Evolutionary conservation across 2,329 filamentous ascomycete species (phyloP).

Genomic region (Cordyceps javanica): DNA sequence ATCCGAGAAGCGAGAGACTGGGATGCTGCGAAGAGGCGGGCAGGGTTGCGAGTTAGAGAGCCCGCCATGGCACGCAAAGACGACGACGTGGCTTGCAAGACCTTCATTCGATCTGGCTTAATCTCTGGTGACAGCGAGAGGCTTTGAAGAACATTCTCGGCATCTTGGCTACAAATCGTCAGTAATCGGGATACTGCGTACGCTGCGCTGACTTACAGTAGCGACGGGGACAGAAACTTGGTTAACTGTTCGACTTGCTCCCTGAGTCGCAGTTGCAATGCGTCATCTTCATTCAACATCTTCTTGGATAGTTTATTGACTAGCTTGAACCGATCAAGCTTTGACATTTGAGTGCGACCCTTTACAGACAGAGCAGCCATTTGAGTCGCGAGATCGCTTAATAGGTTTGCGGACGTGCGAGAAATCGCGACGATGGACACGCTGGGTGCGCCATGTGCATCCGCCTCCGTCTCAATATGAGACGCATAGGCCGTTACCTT

Average conservation of each 20-base stretch:
- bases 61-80: not conserved
- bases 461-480: not conserved
- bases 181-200: not conserved
- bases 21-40: not conserved
- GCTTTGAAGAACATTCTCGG: not conserved
- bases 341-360: not conserved
- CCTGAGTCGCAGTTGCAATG: not conserved
- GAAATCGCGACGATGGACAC: not conserved
- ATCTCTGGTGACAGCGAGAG: not conserved
- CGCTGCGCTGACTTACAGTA: not conserved
- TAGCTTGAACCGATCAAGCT: not conserved
- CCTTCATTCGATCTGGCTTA: not conserved
- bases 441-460: not conserved
- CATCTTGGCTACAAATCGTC: not conserved
- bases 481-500: no score
- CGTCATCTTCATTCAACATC: not conserved
- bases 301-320: not conserved
- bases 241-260: not conserved
- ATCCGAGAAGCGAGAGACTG: not conserved
- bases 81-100: not conserved
- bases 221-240: not conserved
- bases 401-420: not conserved
- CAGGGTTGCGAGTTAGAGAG: not conserved
- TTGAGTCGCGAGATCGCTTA: not conserved
- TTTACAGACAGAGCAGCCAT: not conserved